Evolutionary conservation across 2,329 filamentous ascomycete species (phyloP), one percentile per base, ranked within the genome.

Genomic region (Neofusicoccum parvum): DNA sequence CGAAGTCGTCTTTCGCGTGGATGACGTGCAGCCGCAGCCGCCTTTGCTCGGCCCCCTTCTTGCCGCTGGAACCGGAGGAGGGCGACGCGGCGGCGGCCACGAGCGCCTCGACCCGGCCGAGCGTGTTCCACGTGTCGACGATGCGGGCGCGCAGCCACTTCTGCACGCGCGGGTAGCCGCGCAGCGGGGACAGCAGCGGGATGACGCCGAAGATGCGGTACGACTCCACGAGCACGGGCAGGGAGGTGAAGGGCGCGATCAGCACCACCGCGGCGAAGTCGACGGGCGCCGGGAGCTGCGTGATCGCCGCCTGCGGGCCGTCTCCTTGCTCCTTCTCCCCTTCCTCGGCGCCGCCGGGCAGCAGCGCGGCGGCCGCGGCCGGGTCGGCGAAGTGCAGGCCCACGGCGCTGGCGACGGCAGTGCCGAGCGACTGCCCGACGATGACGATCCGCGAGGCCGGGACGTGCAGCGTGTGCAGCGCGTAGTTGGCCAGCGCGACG

Each of bases 191-290:
- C n/a, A 97, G 82, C 5, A 97, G 80, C 0, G 94, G 93, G 15
- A 97, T 80, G 4, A 91, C 73, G 1, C 94, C 94, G n/a, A 84
- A 88, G 43, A 95, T 87, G 23, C 88, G 87, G 76, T 97, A 98
- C 12, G 87, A 89, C 10, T 90, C 83, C 5, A 97, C 83, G 67
- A 98, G 85, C 10, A 85, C 86, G 0, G 90, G 86, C 5, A 97
- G 78, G 67, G 87, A 89, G 60, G 88, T 90, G 80, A 97, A 97
- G 0, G 89, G 88, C 0, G 93, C 89, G 4, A 96, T 86, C 12
- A 97, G 85, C 23, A 97, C 82, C 2, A 96, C 82, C 15, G 91
- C 91, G 0, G 92, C 92, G 72, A 96, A 96, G 34, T 90, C 87
- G n/a, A 32, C 20, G 15, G 46, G 32, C 39, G 54, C 12, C 7